Evolutionary conservation across 768 basidiomycete genomes (phyloP), one percentile per base, ranked within the genome.

Genomic region (Hygrophoropsis aurantiaca): DNA sequence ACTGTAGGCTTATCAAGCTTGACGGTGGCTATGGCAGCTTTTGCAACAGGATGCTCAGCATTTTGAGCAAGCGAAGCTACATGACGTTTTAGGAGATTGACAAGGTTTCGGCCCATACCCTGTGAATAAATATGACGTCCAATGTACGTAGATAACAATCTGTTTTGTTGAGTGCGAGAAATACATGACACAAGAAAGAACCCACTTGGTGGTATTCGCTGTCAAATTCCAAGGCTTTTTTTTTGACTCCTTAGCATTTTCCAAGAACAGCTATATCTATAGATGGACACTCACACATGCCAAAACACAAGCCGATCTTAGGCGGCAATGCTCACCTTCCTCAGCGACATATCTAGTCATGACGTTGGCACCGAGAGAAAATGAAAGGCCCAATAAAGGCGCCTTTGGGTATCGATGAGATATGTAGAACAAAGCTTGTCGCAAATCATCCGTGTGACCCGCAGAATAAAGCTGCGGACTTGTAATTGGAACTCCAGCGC

Each of bases 281-380:
- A 49, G 50, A 56, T 47, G 33, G n/a, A n/a, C 37, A 74, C 86
- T 64, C 69, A 93, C 85, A 67, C 90, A 89, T 61, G 73, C 89
- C 15, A 93, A 69, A 15, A 77, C 80, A 67, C 84, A 85, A 24
- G 80, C 87, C 4, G 84, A 80, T 44, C 66, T 66, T 25, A 93
- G 64, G 49, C 86, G 78, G 57, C 81, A 79, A 18, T 70, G 58
- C 30, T 72, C 72, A 11, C 87, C 84, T 61, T 95, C 88, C 68
- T 95, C 87, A 4, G 87, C 92, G 42, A 94, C 70, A 65, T 97
- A 97, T 52, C 90, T 79, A 26, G 92, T 87, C 56, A 98, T 69
- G 27, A 97, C 87, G 62, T 90, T 92, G 35, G 94, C 89, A 35
- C 95, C 97, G 30, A 99, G 79, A 4, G 93, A 97, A 73, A 95